Base-by-base conservation (phyloP, 805 yeast species). In the Starmerella sp. region DNA sequence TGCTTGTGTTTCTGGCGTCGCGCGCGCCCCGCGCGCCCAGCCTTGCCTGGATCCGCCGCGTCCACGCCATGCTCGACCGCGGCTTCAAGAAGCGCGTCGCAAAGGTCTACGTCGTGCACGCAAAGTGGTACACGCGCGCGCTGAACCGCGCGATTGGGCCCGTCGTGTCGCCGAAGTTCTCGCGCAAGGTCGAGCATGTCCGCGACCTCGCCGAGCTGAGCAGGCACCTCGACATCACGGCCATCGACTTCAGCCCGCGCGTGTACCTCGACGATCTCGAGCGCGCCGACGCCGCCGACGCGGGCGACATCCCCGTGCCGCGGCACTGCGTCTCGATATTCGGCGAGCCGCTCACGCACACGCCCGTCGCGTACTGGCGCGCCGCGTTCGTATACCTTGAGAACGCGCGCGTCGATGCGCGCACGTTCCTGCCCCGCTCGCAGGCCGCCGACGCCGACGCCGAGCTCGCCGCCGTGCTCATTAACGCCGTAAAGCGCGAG, bases 51-150 rank as follows among this genome's bases (percentile, higher is more conserved):
- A 86, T 88, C 56, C 72, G 80, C n/a, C 75, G 72, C 50, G 74
- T 80, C 53, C 80, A 77, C 65, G 70, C 78, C 58, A 69, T 78
- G 59, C 75, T 91, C 31, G 81, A 91, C 1, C 75, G 77, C 14
- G 74, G 73, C 5, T 69, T 75, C 45, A 77, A 79, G 57, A 76
- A 77, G 52, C 73, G 77, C 54, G 69, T 91, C 45, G 71, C 72
- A 51, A 83, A 80, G 63, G 73, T 88, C 3, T 84, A 83, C 59
- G 77, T 90, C 34, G 95, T 91, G 2, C 97, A 91, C 69, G 96
- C 90, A 61, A 83, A 85, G 48, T 89, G 96, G 93, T 78, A 90
- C 69, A 78, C 87, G 31, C 80, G 88, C 62, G 83, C 95, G 0
- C 77, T 87, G 38, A 56, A 52, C 71, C 86, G 56, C 75, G 81